Evolutionary conservation across 495 filamentous ascomycete genomes (phyloP).

Genomic region (Melanomma pulvis-pyrius): DNA sequence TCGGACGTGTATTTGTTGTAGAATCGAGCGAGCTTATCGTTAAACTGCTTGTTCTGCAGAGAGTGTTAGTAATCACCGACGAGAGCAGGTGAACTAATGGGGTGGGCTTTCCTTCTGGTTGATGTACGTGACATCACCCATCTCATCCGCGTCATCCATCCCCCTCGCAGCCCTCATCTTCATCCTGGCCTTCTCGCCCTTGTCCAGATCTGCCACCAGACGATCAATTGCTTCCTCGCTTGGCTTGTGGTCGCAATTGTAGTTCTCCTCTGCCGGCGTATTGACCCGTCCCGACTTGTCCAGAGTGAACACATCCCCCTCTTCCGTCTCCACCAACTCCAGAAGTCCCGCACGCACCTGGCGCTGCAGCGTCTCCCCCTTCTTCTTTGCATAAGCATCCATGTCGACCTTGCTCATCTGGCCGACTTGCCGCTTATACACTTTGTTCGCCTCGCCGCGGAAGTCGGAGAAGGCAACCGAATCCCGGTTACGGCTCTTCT

Average conservation of each 20-base stretch:
- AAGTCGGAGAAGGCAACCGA: slow-evolving; percentile 92
- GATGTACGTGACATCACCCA: slow-evolving; percentile 94
- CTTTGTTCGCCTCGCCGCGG: slow-evolving; percentile 78
- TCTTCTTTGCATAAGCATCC: slow-evolving; percentile 81
- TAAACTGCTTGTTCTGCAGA: slow-evolving; percentile 69
- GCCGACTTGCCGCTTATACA: slow-evolving; percentile 88
- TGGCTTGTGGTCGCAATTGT: slow-evolving; percentile 83
- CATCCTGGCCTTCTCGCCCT: slow-evolving; percentile 82
- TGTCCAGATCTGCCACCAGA: slow-evolving; percentile 80
- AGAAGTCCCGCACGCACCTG: slow-evolving; percentile 78
- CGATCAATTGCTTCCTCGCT: slow-evolving; percentile 88
- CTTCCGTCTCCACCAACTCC: slow-evolving; percentile 90
- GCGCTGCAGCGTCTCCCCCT: slow-evolving; percentile 78
- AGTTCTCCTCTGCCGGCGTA: slow-evolving; percentile 76
- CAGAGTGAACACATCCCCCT: slow-evolving; percentile 91
- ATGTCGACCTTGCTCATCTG: slow-evolving; percentile 61
- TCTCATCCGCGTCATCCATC: slow-evolving; percentile 67
- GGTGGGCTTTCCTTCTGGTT: slow-evolving; percentile 70
- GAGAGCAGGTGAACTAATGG: slow-evolving; percentile 31
- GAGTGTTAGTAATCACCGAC: not conserved
- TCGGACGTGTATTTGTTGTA: slow-evolving; percentile 99
- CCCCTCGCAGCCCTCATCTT: slow-evolving; percentile 79
- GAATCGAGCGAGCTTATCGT: slow-evolving; percentile 91
- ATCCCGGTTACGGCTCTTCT: slow-evolving; percentile 81
- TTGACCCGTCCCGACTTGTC: slow-evolving; percentile 91